These are phyloP conservation scores for Exutisphaerella laricina DNA, from an alignment of 2,329 filamentous ascomycete genomes.

Conservation along the genomic window DNA sequence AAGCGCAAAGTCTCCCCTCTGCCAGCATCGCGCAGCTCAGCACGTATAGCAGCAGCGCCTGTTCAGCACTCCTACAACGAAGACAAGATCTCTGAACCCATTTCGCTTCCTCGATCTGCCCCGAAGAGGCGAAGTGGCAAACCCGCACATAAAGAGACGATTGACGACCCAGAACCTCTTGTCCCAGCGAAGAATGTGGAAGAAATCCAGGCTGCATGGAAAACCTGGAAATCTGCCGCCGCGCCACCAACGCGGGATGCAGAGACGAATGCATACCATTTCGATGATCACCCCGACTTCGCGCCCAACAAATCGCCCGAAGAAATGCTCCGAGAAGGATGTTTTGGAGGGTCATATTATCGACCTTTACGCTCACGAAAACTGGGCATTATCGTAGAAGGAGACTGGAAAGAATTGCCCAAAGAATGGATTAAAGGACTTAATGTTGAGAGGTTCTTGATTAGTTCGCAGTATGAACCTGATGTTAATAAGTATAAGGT, in stretches of 20 bases:
- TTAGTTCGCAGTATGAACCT: conserved; percentile 40
- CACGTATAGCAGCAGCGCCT: conserved; percentile 42
- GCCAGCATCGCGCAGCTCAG: conserved; percentile 39
- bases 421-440: conserved; percentile 41
- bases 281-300: conserved; percentile 41
- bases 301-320: conserved; percentile 50
- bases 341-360: conserved; percentile 51
- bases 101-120: conserved; percentile 24
- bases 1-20: conserved; percentile 35
- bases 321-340: conserved; percentile 48
- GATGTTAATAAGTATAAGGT: conserved; percentile 51
- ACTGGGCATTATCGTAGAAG: conserved; percentile 39
- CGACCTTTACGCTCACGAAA: conserved; percentile 43
- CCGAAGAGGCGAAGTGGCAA: conserved; percentile 9
- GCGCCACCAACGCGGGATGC: conserved; percentile 39
- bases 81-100: conserved; percentile 26
- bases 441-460: conserved; percentile 38
- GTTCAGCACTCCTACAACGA: conserved; percentile 37
- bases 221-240: conserved; percentile 40
- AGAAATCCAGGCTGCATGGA: conserved; percentile 38
- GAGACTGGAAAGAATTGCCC: conserved; percentile 45
- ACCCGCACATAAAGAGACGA: conserved; percentile 4
- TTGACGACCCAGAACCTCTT: conserved; percentile 16
- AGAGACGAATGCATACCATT: conserved; percentile 41
- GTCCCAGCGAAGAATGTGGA: conserved; percentile 30